Base-by-base conservation (phyloP, 2,329 filamentous ascomycete genomes). In the Aspergillus glaucus region DNA sequence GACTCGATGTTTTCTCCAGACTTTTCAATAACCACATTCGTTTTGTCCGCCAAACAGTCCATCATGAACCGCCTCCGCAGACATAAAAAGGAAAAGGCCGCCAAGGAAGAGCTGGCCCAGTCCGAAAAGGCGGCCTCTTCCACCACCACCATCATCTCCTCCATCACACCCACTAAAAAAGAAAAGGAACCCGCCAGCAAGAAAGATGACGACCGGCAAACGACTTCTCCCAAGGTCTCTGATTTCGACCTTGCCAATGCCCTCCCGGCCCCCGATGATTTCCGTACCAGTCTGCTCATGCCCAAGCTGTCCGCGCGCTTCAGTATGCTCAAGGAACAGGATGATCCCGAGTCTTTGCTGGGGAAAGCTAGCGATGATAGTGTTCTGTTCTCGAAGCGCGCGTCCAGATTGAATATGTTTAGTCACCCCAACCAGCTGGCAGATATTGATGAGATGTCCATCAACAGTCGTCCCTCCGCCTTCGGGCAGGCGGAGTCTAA, bases 331-430 rank as follows among this genome's bases (percentile, higher is more conserved):
- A 79, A 89, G 61, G 92, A 96, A 68, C 92, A 96, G 66, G 91
- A 96, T 65, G 90, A 96, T 61, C 92, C 92, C 1, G 85, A 76
- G 53, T 92, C 89, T 2, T 87, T 90, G 66, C 79, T 96, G 28
- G 92, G 92, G 50, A 96, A 97, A 69, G 92, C 92, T 14, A 93
- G 87, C 68, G 92, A 97, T 64, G 92, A 96, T 68, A 96, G 91
- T 57, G 91, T 97, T 3, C 72, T 97, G 17, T 87, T 83, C 54
- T 87, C 87, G 3, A 91, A 88, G 61, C 81, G 89, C 47, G 85
- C 87, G 55, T 95, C 91, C 0, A 81, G 86, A 50, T 71, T 94
- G 55, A 77, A 82, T 64, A 83, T 94, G 50, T 88, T 87, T 61
- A 84, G 85, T 8, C 80, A 84, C 55, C 22, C 22, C 22, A 72